Conservation (phyloP, 2,329 filamentous ascomycete genomes). For the Metarhizium guizhouense region DNA sequence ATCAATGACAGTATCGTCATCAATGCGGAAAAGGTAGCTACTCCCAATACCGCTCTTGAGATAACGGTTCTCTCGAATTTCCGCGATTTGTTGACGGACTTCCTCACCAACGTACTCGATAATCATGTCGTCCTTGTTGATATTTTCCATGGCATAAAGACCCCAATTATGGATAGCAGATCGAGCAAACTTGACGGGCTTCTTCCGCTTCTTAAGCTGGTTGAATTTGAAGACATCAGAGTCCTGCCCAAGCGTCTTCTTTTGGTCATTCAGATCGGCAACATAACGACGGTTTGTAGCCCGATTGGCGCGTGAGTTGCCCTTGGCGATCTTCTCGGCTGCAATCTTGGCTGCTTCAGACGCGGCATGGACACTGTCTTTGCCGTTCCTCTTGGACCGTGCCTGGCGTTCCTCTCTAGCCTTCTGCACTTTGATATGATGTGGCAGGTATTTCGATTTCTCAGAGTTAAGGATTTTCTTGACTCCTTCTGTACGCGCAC, state of each 20-base stretch:
- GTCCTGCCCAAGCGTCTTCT: slow-evolving; percentile 73
- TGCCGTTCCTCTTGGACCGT: slow-evolving; percentile 56
- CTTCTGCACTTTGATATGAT: slow-evolving; percentile 93
- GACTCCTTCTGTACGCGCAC: slow-evolving; percentile 83
- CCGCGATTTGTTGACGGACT: slow-evolving; percentile 93
- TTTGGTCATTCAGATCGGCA: slow-evolving; percentile 91
- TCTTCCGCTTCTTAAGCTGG: slow-evolving; percentile 98
- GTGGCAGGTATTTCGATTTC: slow-evolving; percentile 95
- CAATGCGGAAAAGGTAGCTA: slow-evolving; percentile 95
- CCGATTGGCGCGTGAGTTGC: slow-evolving; percentile 85
- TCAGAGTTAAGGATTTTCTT: slow-evolving; percentile 96
- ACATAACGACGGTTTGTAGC: slow-evolving; percentile 92
- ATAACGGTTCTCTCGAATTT: slow-evolving; percentile 85
- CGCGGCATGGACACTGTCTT: slow-evolving; percentile 55
- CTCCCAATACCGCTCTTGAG: slow-evolving; percentile 94
- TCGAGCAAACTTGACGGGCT: slow-evolving; percentile 93
- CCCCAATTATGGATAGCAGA: slow-evolving; percentile 99
- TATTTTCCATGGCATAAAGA: slow-evolving; percentile 94
- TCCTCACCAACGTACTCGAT: slow-evolving; percentile 99
- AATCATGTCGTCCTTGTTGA: slow-evolving; percentile 97
- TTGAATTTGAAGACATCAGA: slow-evolving; percentile 95
- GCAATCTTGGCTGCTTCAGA: slow-evolving; percentile 64
- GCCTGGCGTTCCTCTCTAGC: slow-evolving; percentile 85
- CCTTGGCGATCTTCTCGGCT: slow-evolving; percentile 75
- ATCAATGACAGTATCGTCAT: slow-evolving; percentile 95